Evolutionary conservation across 495 filamentous ascomycete genomes (phyloP).

Genomic region (Aspergillus egyptiacus): DNA sequence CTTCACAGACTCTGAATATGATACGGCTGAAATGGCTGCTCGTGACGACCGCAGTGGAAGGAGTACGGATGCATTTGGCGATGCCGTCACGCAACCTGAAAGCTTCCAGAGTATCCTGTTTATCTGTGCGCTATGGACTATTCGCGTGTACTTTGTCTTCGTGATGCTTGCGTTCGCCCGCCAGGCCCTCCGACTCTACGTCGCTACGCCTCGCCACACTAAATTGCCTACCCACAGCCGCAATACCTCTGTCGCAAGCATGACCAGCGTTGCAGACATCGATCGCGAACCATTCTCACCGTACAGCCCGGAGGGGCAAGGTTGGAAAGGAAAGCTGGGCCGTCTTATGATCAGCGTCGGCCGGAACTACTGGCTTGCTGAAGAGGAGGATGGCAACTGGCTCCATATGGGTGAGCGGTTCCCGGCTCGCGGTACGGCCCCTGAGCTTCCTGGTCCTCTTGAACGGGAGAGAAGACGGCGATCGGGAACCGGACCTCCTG

Average conservation of each 20-base stretch:
- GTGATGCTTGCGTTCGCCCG: conserved; percentile 77
- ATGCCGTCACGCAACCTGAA: conserved; percentile 58
- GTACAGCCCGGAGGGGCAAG: conserved; percentile 61
- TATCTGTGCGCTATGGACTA: conserved; percentile 61
- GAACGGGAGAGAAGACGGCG: conserved; percentile 64
- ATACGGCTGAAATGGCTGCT: conserved; percentile 39
- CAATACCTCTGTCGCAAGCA: conserved; percentile 41
- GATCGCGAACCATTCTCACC: conserved; percentile 66
- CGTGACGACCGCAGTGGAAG: conserved; percentile 23
- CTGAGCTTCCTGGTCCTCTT: conserved; percentile 47
- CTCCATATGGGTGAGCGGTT: conserved; percentile 55
- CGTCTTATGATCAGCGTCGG: conserved; percentile 65
- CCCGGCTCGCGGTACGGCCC: conserved; percentile 29
- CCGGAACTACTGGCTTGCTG: conserved; percentile 70
- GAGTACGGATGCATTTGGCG: conserved; percentile 34
- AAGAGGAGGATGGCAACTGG: conserved; percentile 47
- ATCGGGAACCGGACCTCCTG: conserved; percentile 61
- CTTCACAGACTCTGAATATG: conserved; percentile 61
- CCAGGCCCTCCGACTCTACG: conserved; percentile 55
- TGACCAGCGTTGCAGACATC: conserved; percentile 41
- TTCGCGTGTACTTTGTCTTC: conserved; percentile 72
- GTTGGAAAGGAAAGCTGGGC: conserved; percentile 70
- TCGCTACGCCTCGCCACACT: conserved; percentile 41
- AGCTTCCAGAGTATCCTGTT: conserved; percentile 69
- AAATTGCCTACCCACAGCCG: conserved; percentile 41